Conservation (phyloP, 1,284 basidiomycete species). For the Trichosporon inkin region DNA sequence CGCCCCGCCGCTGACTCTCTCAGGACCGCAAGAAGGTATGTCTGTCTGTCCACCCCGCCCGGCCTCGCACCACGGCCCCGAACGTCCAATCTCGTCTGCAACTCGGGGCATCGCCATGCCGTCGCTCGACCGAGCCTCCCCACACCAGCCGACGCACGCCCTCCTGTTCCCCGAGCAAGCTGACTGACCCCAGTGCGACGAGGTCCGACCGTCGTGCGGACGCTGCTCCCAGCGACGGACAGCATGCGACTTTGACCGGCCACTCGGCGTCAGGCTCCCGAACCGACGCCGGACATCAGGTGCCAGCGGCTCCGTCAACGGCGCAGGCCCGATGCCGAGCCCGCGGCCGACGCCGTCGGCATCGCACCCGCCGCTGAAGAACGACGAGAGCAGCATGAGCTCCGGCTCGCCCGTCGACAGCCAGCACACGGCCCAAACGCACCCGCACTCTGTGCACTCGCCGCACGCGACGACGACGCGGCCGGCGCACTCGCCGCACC, state of each 20-base stretch:
- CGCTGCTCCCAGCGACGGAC: conserved; percentile 12
- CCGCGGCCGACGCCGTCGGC: neutral
- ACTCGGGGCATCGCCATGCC: too few relatives aligned
- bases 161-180: too few relatives aligned
- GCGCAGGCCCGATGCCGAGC: neutral
- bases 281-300: conserved; percentile 11
- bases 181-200: conserved; percentile 18
- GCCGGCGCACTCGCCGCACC: neutral
- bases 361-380: neutral
- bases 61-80: too few relatives aligned
- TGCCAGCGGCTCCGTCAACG: neutral
- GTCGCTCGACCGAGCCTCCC: too few relatives aligned
- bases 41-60: too few relatives aligned
- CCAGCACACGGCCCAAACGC: neutral
- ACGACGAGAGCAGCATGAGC: conserved; percentile 2
- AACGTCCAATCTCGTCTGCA: too few relatives aligned
- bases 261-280: conserved; percentile 11
- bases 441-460: neutral
- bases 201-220: conserved; percentile 12
- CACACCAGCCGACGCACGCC: too few relatives aligned
- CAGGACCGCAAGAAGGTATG: conserved; percentile 20
- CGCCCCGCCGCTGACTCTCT: neutral
- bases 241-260: conserved; percentile 17
- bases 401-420: neutral
- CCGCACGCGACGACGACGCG: neutral